A percentile compares a stretch with the other conserved stretches of the same genome.
Evolutionary conservation across 768 basidiomycete genomes (phyloP).

Genomic region (Podaxis sp.): DNA sequence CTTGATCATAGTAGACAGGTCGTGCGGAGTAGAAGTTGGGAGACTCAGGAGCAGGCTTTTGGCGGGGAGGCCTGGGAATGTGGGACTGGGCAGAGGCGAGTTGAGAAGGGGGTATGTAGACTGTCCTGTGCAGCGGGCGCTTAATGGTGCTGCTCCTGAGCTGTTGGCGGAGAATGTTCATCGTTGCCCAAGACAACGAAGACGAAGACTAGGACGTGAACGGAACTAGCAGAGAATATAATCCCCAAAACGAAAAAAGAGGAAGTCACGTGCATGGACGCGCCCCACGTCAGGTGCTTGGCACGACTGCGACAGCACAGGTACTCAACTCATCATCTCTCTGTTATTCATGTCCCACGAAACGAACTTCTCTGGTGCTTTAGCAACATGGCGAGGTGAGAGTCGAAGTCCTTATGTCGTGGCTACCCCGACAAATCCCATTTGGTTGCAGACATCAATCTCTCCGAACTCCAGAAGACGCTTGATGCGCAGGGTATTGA

Average conservation of each 20-base stretch:
- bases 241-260: not conserved
- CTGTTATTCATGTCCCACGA: conserved; percentile 35
- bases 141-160: conserved; percentile 1
- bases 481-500: conserved; percentile 92
- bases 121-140: not conserved
- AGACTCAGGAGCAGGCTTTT: conserved; percentile 46
- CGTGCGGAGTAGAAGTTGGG: conserved; percentile 85
- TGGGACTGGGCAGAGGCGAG: conserved; percentile 9
- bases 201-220: not conserved
- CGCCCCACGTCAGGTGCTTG: conserved; percentile 8
- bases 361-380: conserved; percentile 88
- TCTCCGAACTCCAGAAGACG: conserved; percentile 87
- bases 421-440: not conserved
- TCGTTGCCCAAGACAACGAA: conserved; percentile 8
- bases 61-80: not conserved
- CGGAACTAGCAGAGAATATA: not conserved
- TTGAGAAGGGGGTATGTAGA: conserved; percentile 13
- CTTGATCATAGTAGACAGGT: conserved; percentile 67
- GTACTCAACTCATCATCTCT: not conserved
- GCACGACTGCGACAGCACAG: not conserved
- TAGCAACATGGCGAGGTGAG: conserved; percentile 89
- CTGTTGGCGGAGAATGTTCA: conserved; percentile 23
- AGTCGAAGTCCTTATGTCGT: not conserved
- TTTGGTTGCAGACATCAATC: conserved; percentile 63
- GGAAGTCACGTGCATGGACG: conserved; percentile 14